Conservation (phyloP, 805 yeast species). For the Ogataea sp. region DNA sequence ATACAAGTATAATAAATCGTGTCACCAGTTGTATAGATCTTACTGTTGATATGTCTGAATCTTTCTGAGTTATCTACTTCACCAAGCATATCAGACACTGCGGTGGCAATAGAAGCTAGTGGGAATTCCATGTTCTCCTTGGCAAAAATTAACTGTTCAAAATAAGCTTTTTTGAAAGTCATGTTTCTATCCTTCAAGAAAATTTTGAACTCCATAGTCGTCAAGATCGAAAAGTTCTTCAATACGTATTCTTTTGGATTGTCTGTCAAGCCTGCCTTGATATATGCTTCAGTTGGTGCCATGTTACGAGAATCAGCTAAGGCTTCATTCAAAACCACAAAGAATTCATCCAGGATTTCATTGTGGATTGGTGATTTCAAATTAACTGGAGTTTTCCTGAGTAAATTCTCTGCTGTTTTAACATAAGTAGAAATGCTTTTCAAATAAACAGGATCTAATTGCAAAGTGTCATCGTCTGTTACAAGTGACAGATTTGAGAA, state of each 20-base stretch:
- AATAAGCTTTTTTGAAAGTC: constrained; percentile 52
- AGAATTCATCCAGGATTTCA: constrained; percentile 31
- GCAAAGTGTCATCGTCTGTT: constrained; percentile 24
- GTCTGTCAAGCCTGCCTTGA: constrained; percentile 38
- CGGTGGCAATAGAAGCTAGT: constrained; percentile 29
- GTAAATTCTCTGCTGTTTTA: constrained; percentile 27
- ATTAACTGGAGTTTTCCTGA: constrained; percentile 28
- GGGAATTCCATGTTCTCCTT: constrained; percentile 44
- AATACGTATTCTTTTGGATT: constrained; percentile 34
- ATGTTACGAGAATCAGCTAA: constrained; percentile 30
- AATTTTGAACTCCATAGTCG: constrained; percentile 44
- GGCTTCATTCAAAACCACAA: constrained; percentile 30
- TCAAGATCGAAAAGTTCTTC: constrained; percentile 38
- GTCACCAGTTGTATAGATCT: constrained; percentile 40
- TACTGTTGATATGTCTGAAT: constrained; percentile 31
- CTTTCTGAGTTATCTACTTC: constrained; percentile 6
- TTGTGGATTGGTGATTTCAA: constrained; percentile 31
- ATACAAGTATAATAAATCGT: constrained; percentile 48
- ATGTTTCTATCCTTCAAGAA: constrained; percentile 51
- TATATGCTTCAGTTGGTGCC: constrained; percentile 34
- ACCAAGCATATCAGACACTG: constrained; percentile 20
- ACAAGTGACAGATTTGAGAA: constrained; percentile 34
- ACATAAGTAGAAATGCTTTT: constrained; percentile 18
- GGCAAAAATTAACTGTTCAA: constrained; percentile 59
- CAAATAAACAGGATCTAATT: constrained; percentile 8